Base-by-base conservation (phyloP, 1,139 yeast genomes). In the Blastobotrys petasosporus region DNA sequence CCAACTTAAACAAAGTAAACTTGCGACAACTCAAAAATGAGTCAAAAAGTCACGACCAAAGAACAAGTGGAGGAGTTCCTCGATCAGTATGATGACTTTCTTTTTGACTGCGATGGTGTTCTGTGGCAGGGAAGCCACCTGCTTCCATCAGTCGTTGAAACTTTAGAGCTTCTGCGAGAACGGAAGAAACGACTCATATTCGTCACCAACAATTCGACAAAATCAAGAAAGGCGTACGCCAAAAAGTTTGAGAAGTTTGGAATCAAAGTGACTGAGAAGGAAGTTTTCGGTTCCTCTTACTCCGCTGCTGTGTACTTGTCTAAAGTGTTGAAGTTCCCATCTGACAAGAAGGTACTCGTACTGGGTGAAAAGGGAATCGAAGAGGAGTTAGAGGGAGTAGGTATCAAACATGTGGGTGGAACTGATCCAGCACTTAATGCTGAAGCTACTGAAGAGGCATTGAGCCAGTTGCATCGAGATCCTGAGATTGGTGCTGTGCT, bases 141-240 rank as follows among this genome's bases (percentile, higher is more conserved):
- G 31, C 75, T 90, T 40, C 95, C 96, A 2, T 75, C 80, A 12
- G 83, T 85, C 11, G 70, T 69, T 17, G 90, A 85, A 57, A 78
- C 94, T 1, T 62, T 90, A 34, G 73, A 75, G 8, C 62, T 76
- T 50, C 67, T 90, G 51, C 68, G 79, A 46, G 52, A 67, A 3
- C 55, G 59, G 25, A 74, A 75, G 44, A 92, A 92, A 63, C 77
- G 81, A 45, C 72, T 87, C 42, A 74, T 88, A 41, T 92, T 92
- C 65, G 98, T 94, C 31, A 90, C 98, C 44, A 92, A 92, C 71
- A 92, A 92, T 67, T 86, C 96, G 13, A 86, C 97, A 32, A 92
- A 92, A 65, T 83, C 96, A 1, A 73, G 98, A 52, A 66, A 69
- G 42, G 83, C 82, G 42, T 92, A 94, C 64, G 74, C 85, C 40